Evolutionary conservation across 2,329 filamentous ascomycete species (phyloP).

Genomic region (Basipetospora sp.): DNA sequence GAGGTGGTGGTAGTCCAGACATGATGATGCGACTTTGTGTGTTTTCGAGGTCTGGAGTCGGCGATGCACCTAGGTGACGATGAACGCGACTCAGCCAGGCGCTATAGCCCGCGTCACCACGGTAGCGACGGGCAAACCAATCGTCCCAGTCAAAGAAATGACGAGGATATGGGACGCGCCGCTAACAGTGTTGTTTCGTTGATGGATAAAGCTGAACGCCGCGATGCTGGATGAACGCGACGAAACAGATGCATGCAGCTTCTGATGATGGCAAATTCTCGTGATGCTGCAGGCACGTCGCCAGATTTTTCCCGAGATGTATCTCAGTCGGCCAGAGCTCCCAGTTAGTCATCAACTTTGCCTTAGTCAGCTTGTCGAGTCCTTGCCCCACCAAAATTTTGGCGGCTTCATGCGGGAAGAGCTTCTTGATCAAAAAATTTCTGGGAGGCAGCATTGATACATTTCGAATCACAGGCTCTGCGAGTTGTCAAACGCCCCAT

Average conservation of each 20-base stretch:
- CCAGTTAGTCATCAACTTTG: conserved; percentile 1
- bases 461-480: too few species aligned
- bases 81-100: conserved; percentile 2
- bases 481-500: too few species aligned
- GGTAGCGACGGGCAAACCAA: not conserved
- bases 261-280: not conserved
- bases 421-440: too few species aligned
- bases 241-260: conserved; percentile 3
- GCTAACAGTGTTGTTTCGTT: not conserved
- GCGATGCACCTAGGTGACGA: not conserved
- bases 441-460: too few species aligned
- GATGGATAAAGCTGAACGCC: conserved; percentile 4
- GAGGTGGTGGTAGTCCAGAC: conserved; percentile 38
- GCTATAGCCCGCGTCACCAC: conserved; percentile 5
- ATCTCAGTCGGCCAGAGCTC: not conserved
- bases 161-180: not conserved
- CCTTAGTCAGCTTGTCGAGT: conserved; percentile 1
- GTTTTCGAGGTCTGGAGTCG: not conserved
- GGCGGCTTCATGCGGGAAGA: too few species aligned
- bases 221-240: conserved; percentile 6
- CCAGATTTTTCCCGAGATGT: conserved; percentile 3
- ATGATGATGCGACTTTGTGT: conserved; percentile 19
- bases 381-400: not conserved
- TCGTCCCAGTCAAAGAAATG: not conserved
- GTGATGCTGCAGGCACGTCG: not conserved